Evolutionary conservation across 192 early-diverging fungal species (phyloP).

Genomic region (Linnemannia hyalina): DNA sequence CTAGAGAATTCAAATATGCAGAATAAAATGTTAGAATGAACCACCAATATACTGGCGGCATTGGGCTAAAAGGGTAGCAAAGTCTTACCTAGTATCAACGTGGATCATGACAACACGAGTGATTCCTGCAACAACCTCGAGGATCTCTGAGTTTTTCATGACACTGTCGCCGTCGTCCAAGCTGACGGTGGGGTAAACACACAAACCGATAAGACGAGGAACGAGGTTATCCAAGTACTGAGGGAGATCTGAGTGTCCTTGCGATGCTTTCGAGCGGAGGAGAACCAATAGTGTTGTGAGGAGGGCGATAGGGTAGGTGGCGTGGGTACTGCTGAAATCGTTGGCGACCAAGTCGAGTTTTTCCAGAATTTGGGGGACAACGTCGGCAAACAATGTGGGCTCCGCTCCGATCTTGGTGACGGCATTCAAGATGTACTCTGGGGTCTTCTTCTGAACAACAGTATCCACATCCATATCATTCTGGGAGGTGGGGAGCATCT

Average conservation of each 20-base stretch:
- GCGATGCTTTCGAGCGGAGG: constrained; percentile 51
- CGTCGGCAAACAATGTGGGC: constrained; percentile 61
- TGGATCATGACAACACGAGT: constrained; percentile 57
- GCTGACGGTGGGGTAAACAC: constrained; percentile 57
- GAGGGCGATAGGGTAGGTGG: constrained; percentile 63
- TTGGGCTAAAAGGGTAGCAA: not conserved
- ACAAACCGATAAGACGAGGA: constrained; percentile 56
- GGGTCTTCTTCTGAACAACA: constrained; percentile 39
- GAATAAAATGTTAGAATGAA: not conserved
- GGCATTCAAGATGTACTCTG: constrained; percentile 59
- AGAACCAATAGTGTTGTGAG: constrained; percentile 59
- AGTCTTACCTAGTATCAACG: constrained; percentile 60
- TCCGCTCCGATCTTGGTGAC: constrained; percentile 60
- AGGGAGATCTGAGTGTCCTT: constrained; percentile 56
- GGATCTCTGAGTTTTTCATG: constrained; percentile 50
- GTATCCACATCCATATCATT: constrained; percentile 48
- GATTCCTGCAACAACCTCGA: constrained; percentile 57
- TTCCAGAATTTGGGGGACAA: constrained; percentile 59
- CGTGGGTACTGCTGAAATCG: constrained; percentile 32
- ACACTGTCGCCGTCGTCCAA: constrained; percentile 22
- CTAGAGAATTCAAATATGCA: constrained; percentile 12
- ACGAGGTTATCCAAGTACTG: constrained; percentile 57
- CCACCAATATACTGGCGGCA: not conserved
- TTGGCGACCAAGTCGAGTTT: constrained; percentile 61
- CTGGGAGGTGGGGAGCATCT: constrained; percentile 62